phyloP scores from a whole-genome alignment of 345 rosid genomes.

The Xanthoceras sorbifolium region DNA sequence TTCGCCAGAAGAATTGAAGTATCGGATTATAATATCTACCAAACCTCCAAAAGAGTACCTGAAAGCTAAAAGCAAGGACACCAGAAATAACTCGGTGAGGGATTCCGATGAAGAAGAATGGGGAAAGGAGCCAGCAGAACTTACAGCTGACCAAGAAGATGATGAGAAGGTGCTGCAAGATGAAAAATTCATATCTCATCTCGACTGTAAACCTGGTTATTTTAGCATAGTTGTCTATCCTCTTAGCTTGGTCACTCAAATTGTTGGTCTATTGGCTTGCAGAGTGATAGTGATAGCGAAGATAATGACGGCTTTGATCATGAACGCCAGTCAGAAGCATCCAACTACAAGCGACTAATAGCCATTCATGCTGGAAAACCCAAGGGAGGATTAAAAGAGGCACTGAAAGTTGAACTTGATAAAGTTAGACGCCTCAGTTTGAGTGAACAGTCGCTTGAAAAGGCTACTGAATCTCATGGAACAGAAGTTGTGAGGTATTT shows the following conservation, averaged over 20 bases:
- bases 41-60: constrained; percentile 56
- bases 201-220: not conserved
- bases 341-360: constrained; percentile 34
- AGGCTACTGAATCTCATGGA: constrained; percentile 33
- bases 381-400: constrained; percentile 34
- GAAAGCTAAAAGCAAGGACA: constrained; percentile 38
- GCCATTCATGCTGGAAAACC: constrained; percentile 44
- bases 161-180: constrained; percentile 19
- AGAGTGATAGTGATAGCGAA: constrained; percentile 33
- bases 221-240: not conserved
- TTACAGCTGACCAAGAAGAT: constrained; percentile 34
- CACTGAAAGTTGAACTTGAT: constrained; percentile 27
- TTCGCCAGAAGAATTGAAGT: constrained; percentile 69
- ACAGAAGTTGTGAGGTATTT: constrained; percentile 27
- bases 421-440: constrained; percentile 40
- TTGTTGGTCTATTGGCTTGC: constrained; percentile 14
- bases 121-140: constrained; percentile 38
- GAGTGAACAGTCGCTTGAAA: constrained; percentile 34
- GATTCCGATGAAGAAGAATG: constrained; percentile 55
- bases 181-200: not conserved
- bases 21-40: constrained; percentile 62
- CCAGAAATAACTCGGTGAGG: constrained; percentile 33
- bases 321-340: constrained; percentile 6
- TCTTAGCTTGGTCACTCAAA: not conserved
- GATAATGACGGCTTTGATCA: constrained; percentile 22